Base-by-base conservation (phyloP, 352 stramenopile genomes). In the Globisporangium cylindrosporum region DNA sequence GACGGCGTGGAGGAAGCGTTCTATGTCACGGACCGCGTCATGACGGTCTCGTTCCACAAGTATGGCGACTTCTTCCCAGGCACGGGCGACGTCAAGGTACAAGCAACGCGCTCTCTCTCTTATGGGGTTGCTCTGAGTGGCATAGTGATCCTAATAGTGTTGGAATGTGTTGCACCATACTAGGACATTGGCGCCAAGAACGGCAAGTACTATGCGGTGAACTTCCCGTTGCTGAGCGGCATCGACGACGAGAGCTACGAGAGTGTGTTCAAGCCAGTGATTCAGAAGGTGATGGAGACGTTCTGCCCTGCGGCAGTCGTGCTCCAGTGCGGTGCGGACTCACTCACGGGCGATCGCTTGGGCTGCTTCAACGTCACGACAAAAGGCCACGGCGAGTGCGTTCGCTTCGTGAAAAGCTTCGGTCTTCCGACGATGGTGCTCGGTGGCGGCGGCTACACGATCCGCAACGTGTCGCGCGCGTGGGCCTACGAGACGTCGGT, bases 1-100 rank as follows among this genome's bases (percentile, higher is more conserved):
- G 97, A 99, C 73, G 98, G 97, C 43, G 98, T 99, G 29, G 97
- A 99, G 70, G 97, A 99, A 72, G 98, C 98, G 22, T 99, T 99
- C 74, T 99, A 99, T 85, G 93, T 91, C 20, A 99, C 97, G 57
- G 98, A 99, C 78, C 91, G 97, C 53, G 96, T 99, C 59, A 99
- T 99, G 95, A 99, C 97, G 2, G 93, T 92, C 60, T 98, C 92
- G 20, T 99, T 99, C 79, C 98, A 99, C 84, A 99, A 99, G 82
- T 99, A 99, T 78, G 97, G 97, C 29, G 97, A 99, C 71, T 99
- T 98, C 72, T 99, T 99, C 75, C 98, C 98, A 1, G 97, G 97
- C 57, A 99, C 98, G 14, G 80, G 83, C 25, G 86, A 90, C 66
- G 81, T 92, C 67, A 88, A 96, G 18, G 43, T 51, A 51, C 29